These are phyloP conservation scores for Vitis rupestris DNA, from an alignment of 164 flowering plant genomes.

Conservation along the genomic window DNA sequence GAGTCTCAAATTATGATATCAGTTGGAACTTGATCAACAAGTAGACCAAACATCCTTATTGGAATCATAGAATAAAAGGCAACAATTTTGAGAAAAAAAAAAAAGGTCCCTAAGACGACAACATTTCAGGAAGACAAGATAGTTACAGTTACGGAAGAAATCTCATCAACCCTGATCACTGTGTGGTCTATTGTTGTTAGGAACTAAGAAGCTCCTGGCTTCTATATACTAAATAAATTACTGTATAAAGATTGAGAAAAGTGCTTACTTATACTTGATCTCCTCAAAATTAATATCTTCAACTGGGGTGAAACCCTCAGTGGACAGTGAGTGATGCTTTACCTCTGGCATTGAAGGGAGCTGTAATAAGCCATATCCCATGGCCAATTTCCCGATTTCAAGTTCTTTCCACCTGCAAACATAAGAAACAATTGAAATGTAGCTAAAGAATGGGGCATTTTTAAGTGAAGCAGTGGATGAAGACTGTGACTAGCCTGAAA, in stretches of 20 bases:
- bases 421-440: neutral
- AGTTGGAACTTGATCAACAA: too few species aligned
- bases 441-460: neutral
- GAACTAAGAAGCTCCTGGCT: neutral
- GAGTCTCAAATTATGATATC: too few species aligned
- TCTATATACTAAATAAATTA: neutral
- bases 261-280: slow-evolving; percentile 80
- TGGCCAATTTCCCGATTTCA: slow-evolving; percentile 86
- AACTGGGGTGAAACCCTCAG: slow-evolving; percentile 64
- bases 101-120: too few species aligned
- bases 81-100: too few species aligned
- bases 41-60: too few species aligned
- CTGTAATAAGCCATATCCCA: slow-evolving; percentile 91
- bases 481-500: slow-evolving; percentile 57
- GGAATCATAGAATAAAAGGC: too few species aligned
- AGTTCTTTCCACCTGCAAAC: slow-evolving; percentile 81
- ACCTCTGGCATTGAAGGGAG: slow-evolving; percentile 87
- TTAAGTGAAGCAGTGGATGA: neutral
- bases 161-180: too few species aligned
- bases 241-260: neutral
- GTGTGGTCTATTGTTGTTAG: neutral
- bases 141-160: too few species aligned
- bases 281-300: slow-evolving; percentile 65
- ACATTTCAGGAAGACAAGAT: too few species aligned
- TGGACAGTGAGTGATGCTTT: slow-evolving; percentile 66